Conservation (phyloP, 73 alveolate genomes). For the Breviolum minutum region DNA sequence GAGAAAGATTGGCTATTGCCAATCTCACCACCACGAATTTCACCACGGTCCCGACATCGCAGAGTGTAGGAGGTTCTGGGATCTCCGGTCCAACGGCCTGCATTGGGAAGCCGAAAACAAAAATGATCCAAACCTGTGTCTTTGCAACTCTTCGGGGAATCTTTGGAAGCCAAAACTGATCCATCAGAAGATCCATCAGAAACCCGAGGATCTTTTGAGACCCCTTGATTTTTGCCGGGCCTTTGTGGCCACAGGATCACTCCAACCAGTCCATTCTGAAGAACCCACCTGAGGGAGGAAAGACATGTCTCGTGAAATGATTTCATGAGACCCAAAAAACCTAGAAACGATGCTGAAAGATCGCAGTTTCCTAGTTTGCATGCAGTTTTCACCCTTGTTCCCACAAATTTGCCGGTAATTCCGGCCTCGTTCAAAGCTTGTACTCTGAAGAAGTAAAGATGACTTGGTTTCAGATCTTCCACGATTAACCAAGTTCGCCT, state of each 20-base stretch:
- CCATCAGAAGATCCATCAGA: background rate
- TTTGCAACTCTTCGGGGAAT: too few relatives aligned
- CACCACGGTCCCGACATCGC: background rate
- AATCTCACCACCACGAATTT: too few relatives aligned
- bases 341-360: background rate
- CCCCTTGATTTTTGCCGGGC: background rate
- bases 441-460: slow-evolving; percentile 75
- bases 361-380: background rate
- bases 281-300: background rate
- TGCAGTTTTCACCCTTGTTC: background rate
- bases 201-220: background rate
- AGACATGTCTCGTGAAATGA: too few relatives aligned
- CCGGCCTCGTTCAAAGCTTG: slow-evolving; percentile 85
- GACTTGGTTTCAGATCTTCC: slow-evolving; percentile 63
- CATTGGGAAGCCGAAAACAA: background rate
- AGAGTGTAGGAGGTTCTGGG: slow-evolving; percentile 56
- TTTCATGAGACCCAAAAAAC: background rate
- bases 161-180: background rate
- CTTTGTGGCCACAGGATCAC: slow-evolving; percentile 80
- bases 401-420: too few relatives aligned
- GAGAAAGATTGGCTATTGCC: too few relatives aligned
- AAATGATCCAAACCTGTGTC: background rate
- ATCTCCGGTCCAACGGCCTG: slow-evolving; percentile 72
- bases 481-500: slow-evolving; percentile 54
- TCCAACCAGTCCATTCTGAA: slow-evolving; percentile 72